Base-by-base conservation (phyloP, 768 basidiomycete species). In the Lactarius deliciosus region DNA sequence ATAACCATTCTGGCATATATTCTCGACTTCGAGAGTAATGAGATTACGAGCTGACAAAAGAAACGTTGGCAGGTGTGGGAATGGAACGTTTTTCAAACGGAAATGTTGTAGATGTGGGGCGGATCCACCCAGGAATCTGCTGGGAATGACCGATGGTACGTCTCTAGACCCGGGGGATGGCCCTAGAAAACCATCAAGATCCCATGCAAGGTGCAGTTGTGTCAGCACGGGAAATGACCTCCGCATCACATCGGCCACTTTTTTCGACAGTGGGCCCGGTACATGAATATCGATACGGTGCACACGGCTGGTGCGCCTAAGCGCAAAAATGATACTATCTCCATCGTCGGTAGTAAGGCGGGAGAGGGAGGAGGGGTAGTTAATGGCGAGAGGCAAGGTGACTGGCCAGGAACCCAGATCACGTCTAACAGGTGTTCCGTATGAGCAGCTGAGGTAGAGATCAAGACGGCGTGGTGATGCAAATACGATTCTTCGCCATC, bases 161-260 rank as follows among this genome's bases (percentile, higher is more conserved):
- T 10, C 38, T 38, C 10, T 11, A 36, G 34, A 9, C 34, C 10
- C 34, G 34, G 0, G 32, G 32, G 1, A 32, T 32, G 34, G 34
- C 9, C 0, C 10, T 36, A 2, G 10, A 0, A 11, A 0, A 1
- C 15, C 13, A 13, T 38, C 8, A 9, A 18, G 8, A 1, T 20
- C 43, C 3, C 15, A 43, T 20, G 6, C 6, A 16, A 43, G 16
- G 18, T 43, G 6, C 18, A 43, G 41, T 20, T 43, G 10, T 50
- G 47, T 50, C 47, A 50, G 47, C 10, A 10, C 47, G 13, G 47
- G 47, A 22, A 50, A 50, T 41, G 40, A 41, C 40, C 15, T 41
- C 40, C 15, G 40, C 15, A 41, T 41, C 15, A 43, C 5, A 18
- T 18, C 6, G 41, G 7, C 7, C 41, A 43, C 41, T 20, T 7